These are phyloP conservation scores for Gossypium gossypioides DNA, from an alignment of 441 rosid species.

Conservation along the genomic window DNA sequence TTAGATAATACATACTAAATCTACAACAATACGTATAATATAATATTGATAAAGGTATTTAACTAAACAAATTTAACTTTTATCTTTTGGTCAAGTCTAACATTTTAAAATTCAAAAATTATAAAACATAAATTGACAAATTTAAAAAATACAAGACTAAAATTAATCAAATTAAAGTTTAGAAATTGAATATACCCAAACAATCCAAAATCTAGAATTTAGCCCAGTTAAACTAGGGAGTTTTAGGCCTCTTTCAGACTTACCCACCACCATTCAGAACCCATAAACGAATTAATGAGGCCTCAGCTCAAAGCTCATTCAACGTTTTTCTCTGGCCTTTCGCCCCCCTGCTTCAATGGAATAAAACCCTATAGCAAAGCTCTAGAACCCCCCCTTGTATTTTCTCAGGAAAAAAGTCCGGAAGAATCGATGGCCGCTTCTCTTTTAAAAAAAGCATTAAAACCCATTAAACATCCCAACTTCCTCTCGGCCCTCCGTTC, in stretches of 20 bases:
- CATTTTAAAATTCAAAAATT: too few species aligned
- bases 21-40: too few species aligned
- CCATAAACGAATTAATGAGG: neutral
- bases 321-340: neutral
- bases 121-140: too few species aligned
- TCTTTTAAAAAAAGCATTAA: conserved; percentile 32
- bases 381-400: neutral
- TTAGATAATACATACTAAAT: too few species aligned
- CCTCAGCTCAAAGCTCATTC: neutral
- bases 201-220: neutral
- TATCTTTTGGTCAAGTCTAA: too few species aligned
- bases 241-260: neutral
- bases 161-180: too few species aligned
- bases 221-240: neutral
- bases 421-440: conserved; percentile 38
- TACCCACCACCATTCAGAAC: neutral
- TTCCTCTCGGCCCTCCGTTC: conserved; percentile 13
- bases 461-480: conserved; percentile 21
- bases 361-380: conserved; percentile 4
- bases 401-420: neutral
- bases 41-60: too few species aligned
- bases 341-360: neutral
- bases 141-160: too few species aligned
- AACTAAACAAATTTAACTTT: too few species aligned
- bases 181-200: neutral